A percentile compares a stretch with the other conserved stretches of the same genome.
Evolutionary conservation across 2,329 filamentous ascomycete species (phyloP).

Genomic region (Ophiostoma montium): DNA sequence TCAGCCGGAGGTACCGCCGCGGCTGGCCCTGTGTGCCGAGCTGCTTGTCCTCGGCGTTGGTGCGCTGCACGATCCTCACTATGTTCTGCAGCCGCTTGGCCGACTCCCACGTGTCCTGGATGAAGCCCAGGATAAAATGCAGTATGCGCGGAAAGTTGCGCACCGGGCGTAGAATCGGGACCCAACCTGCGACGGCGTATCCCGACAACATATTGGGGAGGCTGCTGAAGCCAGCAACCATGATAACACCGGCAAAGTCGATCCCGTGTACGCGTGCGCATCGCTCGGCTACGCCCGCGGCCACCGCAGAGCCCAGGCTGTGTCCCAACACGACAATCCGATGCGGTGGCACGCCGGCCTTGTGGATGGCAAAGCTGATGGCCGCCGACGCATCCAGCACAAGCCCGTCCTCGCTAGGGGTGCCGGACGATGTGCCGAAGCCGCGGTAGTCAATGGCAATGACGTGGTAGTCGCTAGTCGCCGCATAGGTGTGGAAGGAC

Average conservation of each 20-base stretch:
- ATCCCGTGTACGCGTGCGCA: slow-evolving; percentile 41
- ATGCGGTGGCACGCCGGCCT: slow-evolving; percentile 48
- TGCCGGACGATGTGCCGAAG: slow-evolving; percentile 69
- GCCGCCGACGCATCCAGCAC: slow-evolving; percentile 64
- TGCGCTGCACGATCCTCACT: slow-evolving; percentile 31
- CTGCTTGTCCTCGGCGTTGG: slow-evolving; percentile 18
- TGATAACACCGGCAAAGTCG: slow-evolving; percentile 65
- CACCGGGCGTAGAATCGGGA: slow-evolving; percentile 70
- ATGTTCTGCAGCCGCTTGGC: slow-evolving; percentile 48
- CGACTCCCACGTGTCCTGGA: slow-evolving; percentile 75
- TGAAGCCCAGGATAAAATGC: slow-evolving; percentile 41
- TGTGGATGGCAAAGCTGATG: slow-evolving; percentile 55
- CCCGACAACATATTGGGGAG: slow-evolving; percentile 58
- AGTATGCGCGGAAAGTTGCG: slow-evolving; percentile 50
- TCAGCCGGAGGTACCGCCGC: slow-evolving; percentile 39
- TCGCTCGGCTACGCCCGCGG: slow-evolving; percentile 57
- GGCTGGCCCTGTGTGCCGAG: neutral
- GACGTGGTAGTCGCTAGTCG: slow-evolving; percentile 62
- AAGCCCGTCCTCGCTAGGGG: slow-evolving; percentile 65
- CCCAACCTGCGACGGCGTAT: slow-evolving; percentile 63
- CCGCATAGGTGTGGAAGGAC: slow-evolving; percentile 63
- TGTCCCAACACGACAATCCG: slow-evolving; percentile 75
- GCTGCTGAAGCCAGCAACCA: slow-evolving; percentile 68
- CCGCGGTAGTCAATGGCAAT: slow-evolving; percentile 87
- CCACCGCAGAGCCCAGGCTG: slow-evolving; percentile 76